A percentile compares a stretch with the other conserved stretches of the same genome.
phyloP scores from a whole-genome alignment of 2,329 filamentous ascomycete genomes.

The Penicillium corylophilum region DNA sequence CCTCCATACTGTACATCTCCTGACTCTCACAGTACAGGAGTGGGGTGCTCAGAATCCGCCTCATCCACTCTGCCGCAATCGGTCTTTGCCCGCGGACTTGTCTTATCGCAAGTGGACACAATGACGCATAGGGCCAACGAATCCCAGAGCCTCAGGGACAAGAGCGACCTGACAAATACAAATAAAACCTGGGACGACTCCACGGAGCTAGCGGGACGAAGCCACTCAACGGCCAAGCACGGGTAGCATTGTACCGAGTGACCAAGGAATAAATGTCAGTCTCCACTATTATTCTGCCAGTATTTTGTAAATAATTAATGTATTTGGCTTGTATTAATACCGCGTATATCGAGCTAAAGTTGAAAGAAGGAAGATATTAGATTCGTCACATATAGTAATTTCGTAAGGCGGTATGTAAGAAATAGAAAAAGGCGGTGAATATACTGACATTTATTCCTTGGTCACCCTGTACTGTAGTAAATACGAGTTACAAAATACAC shows the following conservation, averaged over 20 bases:
- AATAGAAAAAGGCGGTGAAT: too few relatives aligned
- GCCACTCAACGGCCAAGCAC: background rate
- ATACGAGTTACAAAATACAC: too few relatives aligned
- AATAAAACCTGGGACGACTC: background rate
- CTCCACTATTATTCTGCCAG: too few relatives aligned
- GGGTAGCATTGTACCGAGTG: background rate
- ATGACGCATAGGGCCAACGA: background rate
- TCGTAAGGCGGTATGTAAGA: too few relatives aligned
- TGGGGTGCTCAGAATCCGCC: background rate
- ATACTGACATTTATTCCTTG: too few relatives aligned
- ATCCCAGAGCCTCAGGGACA: background rate
- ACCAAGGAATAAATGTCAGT: too few relatives aligned
- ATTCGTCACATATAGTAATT: too few relatives aligned
- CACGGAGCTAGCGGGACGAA: background rate
- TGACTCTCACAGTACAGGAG: background rate
- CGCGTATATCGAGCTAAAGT: too few relatives aligned
- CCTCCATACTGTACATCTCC: background rate
- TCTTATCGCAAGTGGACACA: background rate
- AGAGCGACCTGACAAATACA: background rate
- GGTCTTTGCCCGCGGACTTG: background rate
- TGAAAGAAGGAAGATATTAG: too few relatives aligned
- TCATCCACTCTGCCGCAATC: background rate
- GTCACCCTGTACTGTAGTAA: too few relatives aligned
- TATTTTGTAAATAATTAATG: too few relatives aligned
- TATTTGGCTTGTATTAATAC: too few relatives aligned